phyloP scores from a whole-genome alignment of 2,329 filamentous ascomycete species.

The Microcyclospora pomicola region DNA sequence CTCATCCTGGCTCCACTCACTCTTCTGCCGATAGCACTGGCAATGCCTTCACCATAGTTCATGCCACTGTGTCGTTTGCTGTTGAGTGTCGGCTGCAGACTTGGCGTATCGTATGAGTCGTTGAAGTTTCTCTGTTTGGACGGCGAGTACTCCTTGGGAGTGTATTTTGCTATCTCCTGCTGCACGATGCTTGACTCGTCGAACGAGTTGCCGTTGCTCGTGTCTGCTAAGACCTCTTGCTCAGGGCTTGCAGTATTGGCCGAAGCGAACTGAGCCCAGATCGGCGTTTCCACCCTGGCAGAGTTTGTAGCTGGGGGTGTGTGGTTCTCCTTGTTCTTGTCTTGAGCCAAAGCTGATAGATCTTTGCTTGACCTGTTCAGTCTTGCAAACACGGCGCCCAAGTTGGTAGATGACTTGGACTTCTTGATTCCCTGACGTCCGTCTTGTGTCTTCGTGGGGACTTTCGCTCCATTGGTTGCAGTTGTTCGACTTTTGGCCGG shows the following conservation, averaged over 20 bases:
- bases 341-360: conserved; percentile 38
- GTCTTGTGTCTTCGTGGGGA: conserved; percentile 4
- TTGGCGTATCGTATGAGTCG: conserved; percentile 20
- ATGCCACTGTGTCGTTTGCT: conserved; percentile 16
- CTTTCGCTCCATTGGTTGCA: conserved; percentile 26
- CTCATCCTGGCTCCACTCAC: conserved; percentile 15
- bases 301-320: conserved; percentile 43
- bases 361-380: conserved; percentile 55
- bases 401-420: conserved; percentile 68
- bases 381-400: conserved; percentile 62
- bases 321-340: conserved; percentile 70
- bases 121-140: conserved; percentile 48
- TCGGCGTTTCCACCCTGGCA: conserved; percentile 47
- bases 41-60: conserved; percentile 8
- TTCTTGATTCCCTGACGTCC: conserved; percentile 38
- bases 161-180: conserved; percentile 45
- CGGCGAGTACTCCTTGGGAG: conserved; percentile 45
- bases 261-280: conserved; percentile 63
- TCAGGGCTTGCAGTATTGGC: conserved; percentile 6
- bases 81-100: conserved; percentile 33
- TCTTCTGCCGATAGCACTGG: conserved; percentile 14
- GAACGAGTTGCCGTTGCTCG: conserved; percentile 32
- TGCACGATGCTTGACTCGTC: conserved; percentile 26
- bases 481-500: conserved; percentile 17
- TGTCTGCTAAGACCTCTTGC: conserved; percentile 29